Conservation (phyloP, 306 rosid genomes). For the Trifolium pratense region DNA sequence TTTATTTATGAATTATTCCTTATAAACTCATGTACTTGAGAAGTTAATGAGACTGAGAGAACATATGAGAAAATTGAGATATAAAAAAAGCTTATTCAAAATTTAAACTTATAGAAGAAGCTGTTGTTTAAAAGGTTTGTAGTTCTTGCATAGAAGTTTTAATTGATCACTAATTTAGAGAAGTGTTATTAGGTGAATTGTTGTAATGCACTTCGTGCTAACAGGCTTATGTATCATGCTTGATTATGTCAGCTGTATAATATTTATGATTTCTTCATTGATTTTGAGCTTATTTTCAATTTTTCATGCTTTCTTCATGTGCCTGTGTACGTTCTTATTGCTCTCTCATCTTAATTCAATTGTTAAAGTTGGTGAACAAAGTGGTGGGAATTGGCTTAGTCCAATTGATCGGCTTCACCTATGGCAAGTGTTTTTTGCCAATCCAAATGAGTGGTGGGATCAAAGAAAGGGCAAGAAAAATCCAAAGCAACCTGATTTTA, state of each 20-base stretch:
- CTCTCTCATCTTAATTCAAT: conserved; percentile 25
- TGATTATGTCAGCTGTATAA: conserved; percentile 28
- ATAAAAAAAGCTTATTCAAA: background rate
- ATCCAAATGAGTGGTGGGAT: conserved; percentile 92
- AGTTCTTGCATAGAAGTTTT: background rate
- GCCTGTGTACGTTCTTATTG: conserved; percentile 19
- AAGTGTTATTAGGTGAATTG: background rate
- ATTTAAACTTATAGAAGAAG: background rate
- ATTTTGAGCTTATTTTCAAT: conserved; percentile 11
- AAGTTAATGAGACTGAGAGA: background rate
- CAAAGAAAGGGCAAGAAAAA: conserved; percentile 61
- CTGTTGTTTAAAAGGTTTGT: background rate
- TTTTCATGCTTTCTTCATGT: conserved; percentile 36
- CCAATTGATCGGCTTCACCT: conserved; percentile 58
- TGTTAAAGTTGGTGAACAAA: conserved; percentile 45
- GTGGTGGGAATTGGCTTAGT: conserved; percentile 38
- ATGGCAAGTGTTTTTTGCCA: conserved; percentile 81
- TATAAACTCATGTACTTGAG: background rate
- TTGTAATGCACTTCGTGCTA: conserved; percentile 23
- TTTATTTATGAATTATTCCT: background rate
- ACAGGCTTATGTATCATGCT: conserved; percentile 14
- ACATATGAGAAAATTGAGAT: background rate
- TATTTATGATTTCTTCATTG: conserved; percentile 16
- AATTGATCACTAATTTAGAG: background rate
- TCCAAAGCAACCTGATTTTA: conserved; percentile 66